Evolutionary conservation across 352 stramenopile species (phyloP).

Genomic region (Aphanomyces cochlioides): DNA sequence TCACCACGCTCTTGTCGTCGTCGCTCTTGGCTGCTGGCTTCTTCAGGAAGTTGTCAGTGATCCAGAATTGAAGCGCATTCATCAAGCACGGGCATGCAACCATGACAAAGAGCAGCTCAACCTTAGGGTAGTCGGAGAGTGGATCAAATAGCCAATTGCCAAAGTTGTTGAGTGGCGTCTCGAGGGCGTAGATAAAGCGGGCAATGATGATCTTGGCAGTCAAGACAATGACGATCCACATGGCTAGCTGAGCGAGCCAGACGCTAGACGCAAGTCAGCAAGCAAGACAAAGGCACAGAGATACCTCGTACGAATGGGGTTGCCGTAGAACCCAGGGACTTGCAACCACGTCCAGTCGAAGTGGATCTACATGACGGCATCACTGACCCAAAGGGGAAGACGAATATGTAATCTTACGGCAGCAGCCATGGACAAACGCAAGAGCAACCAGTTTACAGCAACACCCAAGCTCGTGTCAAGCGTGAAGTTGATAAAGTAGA

Average conservation of each 20-base stretch:
- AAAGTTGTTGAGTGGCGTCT: conserved; percentile 56
- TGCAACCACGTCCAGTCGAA: conserved; percentile 62
- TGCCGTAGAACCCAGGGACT: conserved; percentile 73
- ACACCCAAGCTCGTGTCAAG: conserved; percentile 31
- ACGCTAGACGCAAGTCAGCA: conserved; percentile 32
- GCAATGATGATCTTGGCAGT: conserved; percentile 76
- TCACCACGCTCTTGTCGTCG: conserved; percentile 36
- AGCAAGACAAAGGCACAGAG: background rate
- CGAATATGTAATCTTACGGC: conserved; percentile 18
- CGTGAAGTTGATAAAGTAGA: conserved; percentile 33
- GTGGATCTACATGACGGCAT: background rate
- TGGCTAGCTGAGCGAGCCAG: conserved; percentile 69
- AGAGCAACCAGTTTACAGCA: conserved; percentile 26
- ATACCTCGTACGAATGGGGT: conserved; percentile 49
- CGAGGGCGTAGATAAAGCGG: conserved; percentile 61
- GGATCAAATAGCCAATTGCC: conserved; percentile 70
- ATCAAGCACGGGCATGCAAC: conserved; percentile 78
- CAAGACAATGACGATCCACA: conserved; percentile 81
- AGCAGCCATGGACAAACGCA: conserved; percentile 16
- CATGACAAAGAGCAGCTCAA: conserved; percentile 81
- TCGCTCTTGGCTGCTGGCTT: conserved; percentile 37
- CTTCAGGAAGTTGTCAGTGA: conserved; percentile 75
- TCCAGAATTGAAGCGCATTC: conserved; percentile 85
- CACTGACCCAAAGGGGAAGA: background rate
- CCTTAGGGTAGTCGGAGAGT: conserved; percentile 59